Percentiles rank a stretch among this genome's conserved stretches.
Conservation (phyloP, 148 eudicot genomes). For the Diospyros kaki region DNA sequence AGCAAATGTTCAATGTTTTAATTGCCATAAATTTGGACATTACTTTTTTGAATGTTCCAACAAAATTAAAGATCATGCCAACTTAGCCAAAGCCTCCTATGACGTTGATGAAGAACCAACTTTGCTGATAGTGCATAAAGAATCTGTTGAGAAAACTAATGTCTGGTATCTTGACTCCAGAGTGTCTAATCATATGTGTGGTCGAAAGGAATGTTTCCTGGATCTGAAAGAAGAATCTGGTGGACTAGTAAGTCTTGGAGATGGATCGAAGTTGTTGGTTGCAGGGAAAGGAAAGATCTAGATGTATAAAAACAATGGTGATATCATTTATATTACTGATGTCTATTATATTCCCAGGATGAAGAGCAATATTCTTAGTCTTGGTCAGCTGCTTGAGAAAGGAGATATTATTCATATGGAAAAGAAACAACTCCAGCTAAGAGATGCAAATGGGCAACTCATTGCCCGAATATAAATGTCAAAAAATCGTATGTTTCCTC, state of each 20-base stretch:
- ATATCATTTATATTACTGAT: not conserved
- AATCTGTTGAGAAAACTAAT: not conserved
- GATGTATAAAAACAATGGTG: not conserved
- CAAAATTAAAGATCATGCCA: too few species aligned
- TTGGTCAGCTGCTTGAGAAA: constrained; percentile 6
- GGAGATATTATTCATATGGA: not conserved
- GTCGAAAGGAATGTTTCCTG: not conserved
- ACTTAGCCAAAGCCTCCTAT: too few species aligned
- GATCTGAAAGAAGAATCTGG: not conserved
- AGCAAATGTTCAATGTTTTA: too few species aligned
- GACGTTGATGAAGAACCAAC: not conserved
- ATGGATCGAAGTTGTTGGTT: not conserved
- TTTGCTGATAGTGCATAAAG: not conserved
- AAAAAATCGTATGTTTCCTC: not conserved
- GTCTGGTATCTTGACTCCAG: not conserved
- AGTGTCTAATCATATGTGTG: not conserved
- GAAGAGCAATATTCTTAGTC: not conserved
- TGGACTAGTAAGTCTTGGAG: not conserved
- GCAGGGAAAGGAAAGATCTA: not conserved
- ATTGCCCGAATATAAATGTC: not conserved
- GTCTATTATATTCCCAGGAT: not conserved
- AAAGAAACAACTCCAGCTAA: not conserved
- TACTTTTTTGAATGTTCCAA: too few species aligned
- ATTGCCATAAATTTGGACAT: too few species aligned
- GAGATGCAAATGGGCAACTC: not conserved